Evolutionary conservation across 192 early-diverging fungal genomes (phyloP).

Genomic region (Podila clonocystis): DNA sequence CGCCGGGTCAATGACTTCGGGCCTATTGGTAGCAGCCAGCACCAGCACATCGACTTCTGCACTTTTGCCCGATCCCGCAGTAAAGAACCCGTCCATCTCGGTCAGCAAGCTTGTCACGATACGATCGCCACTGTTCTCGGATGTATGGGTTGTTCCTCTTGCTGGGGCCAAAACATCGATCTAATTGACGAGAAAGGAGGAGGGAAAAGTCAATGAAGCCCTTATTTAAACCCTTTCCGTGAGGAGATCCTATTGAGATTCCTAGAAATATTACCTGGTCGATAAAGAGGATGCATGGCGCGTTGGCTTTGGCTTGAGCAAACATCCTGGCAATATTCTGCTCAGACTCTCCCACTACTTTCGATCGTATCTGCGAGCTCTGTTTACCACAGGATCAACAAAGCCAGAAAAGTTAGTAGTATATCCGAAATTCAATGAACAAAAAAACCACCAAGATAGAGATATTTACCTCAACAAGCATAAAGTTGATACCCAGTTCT

Average conservation of each 20-base stretch:
- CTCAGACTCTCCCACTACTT: conserved; percentile 95
- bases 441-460: too few species aligned
- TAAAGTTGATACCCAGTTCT: conserved; percentile 83
- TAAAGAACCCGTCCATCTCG: conserved; percentile 84
- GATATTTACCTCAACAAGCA: conserved; percentile 77
- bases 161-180: conserved; percentile 84
- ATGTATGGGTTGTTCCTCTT: conserved; percentile 73
- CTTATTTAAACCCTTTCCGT: too few species aligned
- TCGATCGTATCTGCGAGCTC: conserved; percentile 87
- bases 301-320: conserved; percentile 78
- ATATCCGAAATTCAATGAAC: neutral
- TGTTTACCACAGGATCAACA: conserved; percentile 12
- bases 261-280: conserved; percentile 73
- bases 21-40: conserved; percentile 81
- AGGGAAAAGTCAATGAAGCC: neutral
- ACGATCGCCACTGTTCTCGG: conserved; percentile 86
- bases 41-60: conserved; percentile 70
- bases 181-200: conserved; percentile 31
- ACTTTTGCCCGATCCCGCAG: conserved; percentile 31
- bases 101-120: conserved; percentile 89
- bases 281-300: conserved; percentile 92
- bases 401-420: neutral
- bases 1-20: conserved; percentile 79
- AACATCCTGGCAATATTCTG: conserved; percentile 86
- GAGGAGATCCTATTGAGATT: too few species aligned